phyloP scores from a whole-genome alignment of 768 basidiomycete genomes.

The Leccinellum rugosiceps region DNA sequence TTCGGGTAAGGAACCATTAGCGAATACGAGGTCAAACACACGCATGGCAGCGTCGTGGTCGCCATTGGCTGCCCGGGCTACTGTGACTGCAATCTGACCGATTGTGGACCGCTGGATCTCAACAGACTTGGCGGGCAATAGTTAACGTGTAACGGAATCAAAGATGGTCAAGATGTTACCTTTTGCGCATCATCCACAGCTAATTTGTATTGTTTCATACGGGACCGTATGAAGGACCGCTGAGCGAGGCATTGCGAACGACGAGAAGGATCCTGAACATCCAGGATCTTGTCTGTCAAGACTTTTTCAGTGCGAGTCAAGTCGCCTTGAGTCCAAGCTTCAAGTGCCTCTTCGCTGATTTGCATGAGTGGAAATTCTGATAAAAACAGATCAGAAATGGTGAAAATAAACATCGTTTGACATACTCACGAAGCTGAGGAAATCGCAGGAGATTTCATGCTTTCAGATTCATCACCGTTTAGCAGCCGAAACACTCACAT shows the following conservation, averaged over 20 bases:
- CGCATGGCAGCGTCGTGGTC: constrained; percentile 1
- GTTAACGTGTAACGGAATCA: not conserved
- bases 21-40: constrained; percentile 13
- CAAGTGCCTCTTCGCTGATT: not conserved
- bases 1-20: not conserved
- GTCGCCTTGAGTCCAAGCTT: not conserved
- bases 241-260: not conserved
- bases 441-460: too few species aligned
- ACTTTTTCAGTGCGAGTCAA: not conserved
- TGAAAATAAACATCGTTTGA: rapidly evolving
- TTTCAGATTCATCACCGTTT: not conserved
- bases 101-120: constrained; percentile 3
- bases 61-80: not conserved
- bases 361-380: not conserved
- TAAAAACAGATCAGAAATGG: rapidly evolving
- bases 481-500: not conserved
- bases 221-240: not conserved
- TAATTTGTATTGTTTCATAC: not conserved
- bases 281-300: not conserved
- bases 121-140: not conserved
- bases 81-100: constrained; percentile 7
- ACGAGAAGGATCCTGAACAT: too few species aligned
- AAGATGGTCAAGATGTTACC: not conserved
- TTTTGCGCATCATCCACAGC: constrained; percentile 5
- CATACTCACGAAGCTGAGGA: not conserved